Evolutionary conservation across 306 rosid species (phyloP).

Genomic region (Benincasa hispida): DNA sequence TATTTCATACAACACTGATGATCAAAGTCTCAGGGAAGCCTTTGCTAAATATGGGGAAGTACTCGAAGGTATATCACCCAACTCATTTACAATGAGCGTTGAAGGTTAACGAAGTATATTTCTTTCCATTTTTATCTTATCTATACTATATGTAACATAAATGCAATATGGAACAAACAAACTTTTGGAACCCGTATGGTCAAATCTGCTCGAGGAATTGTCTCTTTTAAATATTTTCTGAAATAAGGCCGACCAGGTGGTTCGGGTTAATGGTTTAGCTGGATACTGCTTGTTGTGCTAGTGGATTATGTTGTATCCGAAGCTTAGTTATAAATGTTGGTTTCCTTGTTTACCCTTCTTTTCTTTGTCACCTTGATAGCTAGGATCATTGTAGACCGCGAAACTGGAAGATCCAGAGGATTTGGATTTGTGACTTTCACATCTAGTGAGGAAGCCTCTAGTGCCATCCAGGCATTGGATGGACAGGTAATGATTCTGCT

Average conservation of each 20-base stretch:
- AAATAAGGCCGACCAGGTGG: not conserved
- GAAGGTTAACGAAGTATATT: not conserved
- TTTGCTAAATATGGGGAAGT: slow-evolving; percentile 70
- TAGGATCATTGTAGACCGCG: slow-evolving; percentile 70
- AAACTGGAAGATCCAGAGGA: slow-evolving; percentile 78
- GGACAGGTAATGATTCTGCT: slow-evolving; percentile 52
- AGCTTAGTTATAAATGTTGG: not conserved
- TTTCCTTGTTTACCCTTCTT: not conserved
- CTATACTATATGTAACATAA: not conserved
- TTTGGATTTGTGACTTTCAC: slow-evolving; percentile 69
- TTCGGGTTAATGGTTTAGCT: not conserved
- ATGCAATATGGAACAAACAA: not conserved
- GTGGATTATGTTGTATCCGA: not conserved
- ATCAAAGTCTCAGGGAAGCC: slow-evolving; percentile 57
- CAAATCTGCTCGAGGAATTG: not conserved
- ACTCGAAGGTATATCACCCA: slow-evolving; percentile 46
- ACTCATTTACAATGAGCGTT: not conserved
- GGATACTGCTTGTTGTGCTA: not conserved
- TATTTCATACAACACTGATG: slow-evolving; percentile 54
- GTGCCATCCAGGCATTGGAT: slow-evolving; percentile 85
- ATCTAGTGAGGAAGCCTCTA: slow-evolving; percentile 74
- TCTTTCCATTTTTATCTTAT: too few species aligned
- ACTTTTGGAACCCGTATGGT: not conserved
- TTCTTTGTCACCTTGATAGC: slow-evolving; percentile 27
- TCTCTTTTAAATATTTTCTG: not conserved